Conservation (phyloP, 2,329 filamentous ascomycete genomes). For the Colletotrichum acutatum region DNA sequence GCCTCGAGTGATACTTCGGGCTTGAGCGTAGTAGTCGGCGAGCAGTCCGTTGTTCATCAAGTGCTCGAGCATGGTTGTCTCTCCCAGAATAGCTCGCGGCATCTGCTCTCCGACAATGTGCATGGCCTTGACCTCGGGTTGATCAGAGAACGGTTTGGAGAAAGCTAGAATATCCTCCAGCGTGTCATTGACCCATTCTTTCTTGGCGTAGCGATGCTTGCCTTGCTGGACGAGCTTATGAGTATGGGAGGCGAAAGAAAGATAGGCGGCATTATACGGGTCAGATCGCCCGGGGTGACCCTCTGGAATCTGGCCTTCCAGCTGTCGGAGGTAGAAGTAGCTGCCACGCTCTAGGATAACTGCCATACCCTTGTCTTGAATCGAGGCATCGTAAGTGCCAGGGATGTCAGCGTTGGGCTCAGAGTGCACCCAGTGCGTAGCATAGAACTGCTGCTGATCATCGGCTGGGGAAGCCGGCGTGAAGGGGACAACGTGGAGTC, state of each 20-base stretch:
- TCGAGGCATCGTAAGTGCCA: slow-evolving; percentile 16
- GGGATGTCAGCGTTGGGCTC: slow-evolving; percentile 39
- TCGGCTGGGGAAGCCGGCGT: background rate
- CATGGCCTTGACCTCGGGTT: slow-evolving; percentile 7
- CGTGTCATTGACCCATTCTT: slow-evolving; percentile 13
- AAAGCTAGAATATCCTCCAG: background rate
- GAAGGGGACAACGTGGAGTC: background rate
- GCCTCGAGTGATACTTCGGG: slow-evolving; percentile 18
- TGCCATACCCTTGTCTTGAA: slow-evolving; percentile 33
- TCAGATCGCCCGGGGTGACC: background rate
- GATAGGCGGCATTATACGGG: slow-evolving; percentile 10
- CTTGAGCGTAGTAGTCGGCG: slow-evolving; percentile 45
- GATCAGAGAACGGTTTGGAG: background rate
- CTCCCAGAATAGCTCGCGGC: slow-evolving; percentile 45
- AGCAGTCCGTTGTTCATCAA: slow-evolving; percentile 48
- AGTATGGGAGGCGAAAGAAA: background rate
- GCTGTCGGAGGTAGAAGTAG: slow-evolving; percentile 9
- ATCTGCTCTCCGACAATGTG: slow-evolving; percentile 36
- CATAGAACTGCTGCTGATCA: slow-evolving; percentile 12
- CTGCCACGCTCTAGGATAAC: background rate
- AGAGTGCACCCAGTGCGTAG: slow-evolving; percentile 17
- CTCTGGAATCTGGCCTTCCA: slow-evolving; percentile 1
- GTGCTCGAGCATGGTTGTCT: slow-evolving; percentile 49
- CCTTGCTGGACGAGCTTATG: slow-evolving; percentile 41
- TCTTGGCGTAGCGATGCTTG: slow-evolving; percentile 37